Percentiles rank a stretch among this genome's conserved stretches.
phyloP scores from a whole-genome alignment of 1,284 basidiomycete genomes.

The Rhodotorula sp. region DNA sequence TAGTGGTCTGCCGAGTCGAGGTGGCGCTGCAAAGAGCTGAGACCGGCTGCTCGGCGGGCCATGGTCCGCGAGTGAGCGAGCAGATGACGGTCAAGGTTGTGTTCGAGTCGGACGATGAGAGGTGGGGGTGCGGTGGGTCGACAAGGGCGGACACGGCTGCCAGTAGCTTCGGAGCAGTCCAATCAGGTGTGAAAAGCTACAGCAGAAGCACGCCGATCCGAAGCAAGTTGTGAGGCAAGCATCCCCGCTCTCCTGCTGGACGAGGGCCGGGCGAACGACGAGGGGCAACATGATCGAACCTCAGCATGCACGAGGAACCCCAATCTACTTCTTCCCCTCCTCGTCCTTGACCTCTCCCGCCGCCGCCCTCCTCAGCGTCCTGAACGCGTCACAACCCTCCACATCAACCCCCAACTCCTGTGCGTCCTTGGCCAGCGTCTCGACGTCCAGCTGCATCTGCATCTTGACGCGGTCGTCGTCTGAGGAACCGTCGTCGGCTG shows the following conservation, averaged over 20 bases:
- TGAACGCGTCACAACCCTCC: slow-evolving; percentile 58
- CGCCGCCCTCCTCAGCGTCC: slow-evolving; percentile 50
- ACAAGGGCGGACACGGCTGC: no score
- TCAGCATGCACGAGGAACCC: neutral
- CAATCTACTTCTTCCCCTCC: slow-evolving; percentile 17
- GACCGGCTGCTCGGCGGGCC: slow-evolving; percentile 14
- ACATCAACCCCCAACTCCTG: slow-evolving; percentile 65
- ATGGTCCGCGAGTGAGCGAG: neutral
- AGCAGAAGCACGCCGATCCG: no score
- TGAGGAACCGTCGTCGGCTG: slow-evolving; percentile 62
- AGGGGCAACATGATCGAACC: neutral
- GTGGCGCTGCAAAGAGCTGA: slow-evolving; percentile 26
- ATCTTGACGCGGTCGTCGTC: slow-evolving; percentile 61
- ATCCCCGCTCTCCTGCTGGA: neutral
- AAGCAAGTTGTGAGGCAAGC: no score
- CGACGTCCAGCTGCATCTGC: slow-evolving; percentile 84
- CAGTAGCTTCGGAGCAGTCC: no score
- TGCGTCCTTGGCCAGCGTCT: slow-evolving; percentile 75
- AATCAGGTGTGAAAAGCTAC: no score
- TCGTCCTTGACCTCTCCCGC: slow-evolving; percentile 19
- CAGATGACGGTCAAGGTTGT: neutral
- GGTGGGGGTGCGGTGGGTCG: neutral
- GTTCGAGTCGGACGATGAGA: neutral
- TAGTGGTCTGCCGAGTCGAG: slow-evolving; percentile 18
- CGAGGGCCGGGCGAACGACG: neutral